These are phyloP conservation scores for Phytophthora brassicae DNA, from an alignment of 352 stramenopile genomes.

Conservation along the genomic window DNA sequence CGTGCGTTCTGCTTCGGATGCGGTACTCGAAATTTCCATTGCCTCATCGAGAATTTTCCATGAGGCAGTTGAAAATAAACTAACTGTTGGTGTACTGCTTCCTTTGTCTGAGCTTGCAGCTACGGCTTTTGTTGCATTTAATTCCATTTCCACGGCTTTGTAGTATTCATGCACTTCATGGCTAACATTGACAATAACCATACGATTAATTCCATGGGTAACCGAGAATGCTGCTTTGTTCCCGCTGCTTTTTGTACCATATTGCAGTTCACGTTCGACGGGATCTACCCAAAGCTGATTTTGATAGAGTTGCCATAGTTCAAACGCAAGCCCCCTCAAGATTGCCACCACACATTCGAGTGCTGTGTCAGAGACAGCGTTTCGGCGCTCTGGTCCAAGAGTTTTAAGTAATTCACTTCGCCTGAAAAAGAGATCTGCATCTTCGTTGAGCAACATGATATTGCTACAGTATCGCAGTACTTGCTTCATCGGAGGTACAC, in stretches of 20 bases:
- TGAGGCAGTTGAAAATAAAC: conserved; percentile 50
- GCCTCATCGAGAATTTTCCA: conserved; percentile 72
- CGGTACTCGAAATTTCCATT: conserved; percentile 15
- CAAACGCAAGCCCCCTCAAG: conserved; percentile 49
- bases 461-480: conserved; percentile 56
- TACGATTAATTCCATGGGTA: conserved; percentile 52
- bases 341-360: conserved; percentile 30
- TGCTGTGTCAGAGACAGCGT: conserved; percentile 16
- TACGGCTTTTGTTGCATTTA: background rate
- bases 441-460: conserved; percentile 70
- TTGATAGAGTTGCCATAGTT: conserved; percentile 78
- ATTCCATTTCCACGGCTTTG: conserved; percentile 7
- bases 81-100: conserved; percentile 18
- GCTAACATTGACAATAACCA: conserved; percentile 60
- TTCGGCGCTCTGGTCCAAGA: background rate
- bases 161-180: conserved; percentile 47
- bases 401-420: conserved; percentile 13
- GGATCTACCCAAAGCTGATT: conserved; percentile 76
- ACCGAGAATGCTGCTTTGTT: conserved; percentile 50
- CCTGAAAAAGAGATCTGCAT: conserved; percentile 63
- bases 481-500: conserved; percentile 46
- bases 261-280: conserved; percentile 58
- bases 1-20: background rate
- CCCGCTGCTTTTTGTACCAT: conserved; percentile 48
- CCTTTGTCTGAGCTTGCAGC: conserved; percentile 7